Evolutionary conservation across 2,329 filamentous ascomycete species (phyloP).

Genomic region (Xylariaceae sp.): DNA sequence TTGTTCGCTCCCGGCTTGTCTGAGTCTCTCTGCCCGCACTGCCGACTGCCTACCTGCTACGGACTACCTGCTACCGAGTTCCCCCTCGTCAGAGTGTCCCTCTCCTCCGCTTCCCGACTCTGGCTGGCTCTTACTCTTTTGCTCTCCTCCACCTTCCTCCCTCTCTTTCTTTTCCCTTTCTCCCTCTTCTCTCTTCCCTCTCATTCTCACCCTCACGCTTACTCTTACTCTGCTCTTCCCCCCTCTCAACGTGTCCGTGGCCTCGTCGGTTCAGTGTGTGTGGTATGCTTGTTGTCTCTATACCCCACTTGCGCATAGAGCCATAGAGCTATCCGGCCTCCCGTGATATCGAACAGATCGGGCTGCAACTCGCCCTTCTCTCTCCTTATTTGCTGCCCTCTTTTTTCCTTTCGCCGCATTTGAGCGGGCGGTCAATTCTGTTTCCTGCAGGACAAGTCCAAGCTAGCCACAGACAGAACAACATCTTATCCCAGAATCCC

Average conservation of each 20-base stretch:
- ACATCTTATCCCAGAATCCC: conserved; percentile 29
- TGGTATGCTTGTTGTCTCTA: conserved; percentile 14
- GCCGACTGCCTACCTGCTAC: not conserved
- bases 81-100: not conserved
- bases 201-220: conserved; percentile 1
- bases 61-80: not conserved
- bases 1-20: conserved; percentile 11
- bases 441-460: conserved; percentile 27
- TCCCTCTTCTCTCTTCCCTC: conserved; percentile 3
- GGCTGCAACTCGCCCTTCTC: conserved; percentile 24
- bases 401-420: conserved; percentile 28
- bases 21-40: not conserved
- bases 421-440: conserved; percentile 31
- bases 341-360: conserved; percentile 32
- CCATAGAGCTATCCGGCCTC: conserved; percentile 20
- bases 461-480: conserved; percentile 31
- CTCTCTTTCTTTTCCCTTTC: conserved; percentile 15
- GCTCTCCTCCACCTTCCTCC: too few species aligned
- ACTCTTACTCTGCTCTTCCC: conserved; percentile 14
- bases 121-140: too few species aligned
- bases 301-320: conserved; percentile 22
- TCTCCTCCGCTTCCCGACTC: not conserved
- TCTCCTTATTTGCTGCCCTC: conserved; percentile 33
- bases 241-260: not conserved
- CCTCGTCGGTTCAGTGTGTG: conserved; percentile 9